Conservation (phyloP, 768 basidiomycete genomes). For the Mycena latifolia region DNA sequence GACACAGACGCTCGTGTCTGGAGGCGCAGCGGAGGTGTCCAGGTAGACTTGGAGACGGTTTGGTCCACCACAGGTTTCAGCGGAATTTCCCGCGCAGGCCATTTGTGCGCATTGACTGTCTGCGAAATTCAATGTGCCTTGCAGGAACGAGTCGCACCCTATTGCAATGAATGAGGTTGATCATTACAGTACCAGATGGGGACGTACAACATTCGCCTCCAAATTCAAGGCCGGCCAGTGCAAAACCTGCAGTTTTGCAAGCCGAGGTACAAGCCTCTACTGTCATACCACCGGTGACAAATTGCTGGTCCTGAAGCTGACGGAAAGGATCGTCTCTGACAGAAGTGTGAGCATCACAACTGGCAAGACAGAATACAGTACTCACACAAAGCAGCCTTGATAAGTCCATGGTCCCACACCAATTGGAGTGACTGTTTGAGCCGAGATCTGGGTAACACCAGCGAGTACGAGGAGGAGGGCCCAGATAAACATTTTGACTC, state of each 20-base stretch:
- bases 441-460: conserved; percentile 8
- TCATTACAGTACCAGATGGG: neutral
- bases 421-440: conserved; percentile 15
- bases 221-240: conserved; percentile 21
- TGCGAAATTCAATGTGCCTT: conserved; percentile 1
- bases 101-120: conserved; percentile 37
- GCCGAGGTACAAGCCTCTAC: conserved; percentile 22
- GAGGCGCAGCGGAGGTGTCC: conserved; percentile 38
- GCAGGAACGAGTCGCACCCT: conserved; percentile 27
- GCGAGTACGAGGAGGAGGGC: conserved; percentile 16
- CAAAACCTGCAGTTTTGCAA: conserved; percentile 23
- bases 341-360: conserved; percentile 7
- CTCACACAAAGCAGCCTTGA: conserved; percentile 24
- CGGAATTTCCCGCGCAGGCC: conserved; percentile 57
- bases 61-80: conserved; percentile 60
- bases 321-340: conserved; percentile 22
- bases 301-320: conserved; percentile 25
- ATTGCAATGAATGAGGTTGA: conserved; percentile 12
- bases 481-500: conserved; percentile 18
- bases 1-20: conserved; percentile 34
- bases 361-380: neutral
- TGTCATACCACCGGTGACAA: conserved; percentile 19
- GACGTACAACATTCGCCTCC: conserved; percentile 26
- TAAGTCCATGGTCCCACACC: conserved; percentile 19
- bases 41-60: conserved; percentile 59